Conservation (phyloP, 106 monocot species). For the Ottelia alismoides region DNA sequence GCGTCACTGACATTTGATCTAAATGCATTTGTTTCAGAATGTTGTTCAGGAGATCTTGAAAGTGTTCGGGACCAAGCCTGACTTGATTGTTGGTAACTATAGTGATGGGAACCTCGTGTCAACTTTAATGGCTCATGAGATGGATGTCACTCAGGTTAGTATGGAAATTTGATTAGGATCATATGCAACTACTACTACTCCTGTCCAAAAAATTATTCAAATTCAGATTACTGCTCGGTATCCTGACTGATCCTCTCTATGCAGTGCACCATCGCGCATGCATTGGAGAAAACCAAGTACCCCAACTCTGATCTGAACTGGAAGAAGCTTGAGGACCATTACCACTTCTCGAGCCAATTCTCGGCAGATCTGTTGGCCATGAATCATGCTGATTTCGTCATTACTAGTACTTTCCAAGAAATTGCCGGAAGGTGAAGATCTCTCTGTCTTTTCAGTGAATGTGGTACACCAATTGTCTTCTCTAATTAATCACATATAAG, state of each 20-base stretch:
- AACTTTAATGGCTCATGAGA: slow-evolving; percentile 72
- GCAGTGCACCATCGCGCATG: slow-evolving; percentile 27
- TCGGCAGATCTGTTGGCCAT: slow-evolving; percentile 5
- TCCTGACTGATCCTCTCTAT: no score
- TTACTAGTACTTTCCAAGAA: neutral
- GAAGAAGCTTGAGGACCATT: slow-evolving; percentile 26
- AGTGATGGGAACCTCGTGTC: slow-evolving; percentile 27
- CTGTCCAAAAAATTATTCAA: no score
- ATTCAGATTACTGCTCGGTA: no score
- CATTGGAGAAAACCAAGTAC: slow-evolving; percentile 24
- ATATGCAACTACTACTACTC: no score
- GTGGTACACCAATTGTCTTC: no score
- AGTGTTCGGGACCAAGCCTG: slow-evolving; percentile 68
- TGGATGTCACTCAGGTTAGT: slow-evolving; percentile 84
- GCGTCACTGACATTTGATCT: no score
- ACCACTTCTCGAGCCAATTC: no score
- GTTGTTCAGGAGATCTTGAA: slow-evolving; percentile 52
- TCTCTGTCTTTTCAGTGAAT: no score
- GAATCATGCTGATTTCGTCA: slow-evolving; percentile 5
- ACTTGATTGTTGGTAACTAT: slow-evolving; percentile 78
- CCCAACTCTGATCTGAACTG: slow-evolving; percentile 20
- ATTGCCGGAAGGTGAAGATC: slow-evolving; percentile 2
- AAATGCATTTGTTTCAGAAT: slow-evolving; percentile 60
- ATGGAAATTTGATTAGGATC: no score
- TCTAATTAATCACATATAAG: no score